Conservation (phyloP, 495 filamentous ascomycete species). For the Talaromyces thailandensis region DNA sequence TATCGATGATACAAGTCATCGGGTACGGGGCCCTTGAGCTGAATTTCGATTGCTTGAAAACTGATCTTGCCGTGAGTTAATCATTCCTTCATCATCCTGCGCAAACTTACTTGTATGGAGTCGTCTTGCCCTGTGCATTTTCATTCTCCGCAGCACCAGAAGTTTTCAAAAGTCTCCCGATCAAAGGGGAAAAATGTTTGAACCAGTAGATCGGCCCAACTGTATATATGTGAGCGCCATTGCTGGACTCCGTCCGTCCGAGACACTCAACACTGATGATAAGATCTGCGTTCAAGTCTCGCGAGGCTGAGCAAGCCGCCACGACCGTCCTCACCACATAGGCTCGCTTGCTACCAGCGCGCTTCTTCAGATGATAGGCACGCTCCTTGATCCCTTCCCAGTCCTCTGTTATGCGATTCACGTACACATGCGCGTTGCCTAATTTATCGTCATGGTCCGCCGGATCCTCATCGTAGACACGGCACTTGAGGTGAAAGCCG, state of each 20-base stretch:
- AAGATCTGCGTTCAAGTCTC: slow-evolving; percentile 51
- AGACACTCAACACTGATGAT: slow-evolving; percentile 63
- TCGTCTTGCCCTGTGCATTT: slow-evolving; percentile 42
- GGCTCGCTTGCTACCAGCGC: slow-evolving; percentile 75
- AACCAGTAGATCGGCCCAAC: slow-evolving; percentile 67
- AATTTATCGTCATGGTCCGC: slow-evolving; percentile 81
- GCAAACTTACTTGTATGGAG: slow-evolving; percentile 58
- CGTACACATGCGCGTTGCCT: slow-evolving; percentile 67
- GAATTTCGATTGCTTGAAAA: slow-evolving; percentile 91
- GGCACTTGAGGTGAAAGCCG: slow-evolving; percentile 72
- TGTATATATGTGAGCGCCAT: slow-evolving; percentile 74
- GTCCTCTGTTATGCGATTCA: slow-evolving; percentile 44
- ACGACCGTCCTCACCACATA: slow-evolving; percentile 62
- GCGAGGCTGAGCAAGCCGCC: slow-evolving; percentile 41
- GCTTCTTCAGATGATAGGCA: slow-evolving; percentile 67
- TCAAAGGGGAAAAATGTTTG: slow-evolving; percentile 81
- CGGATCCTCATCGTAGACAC: slow-evolving; percentile 82
- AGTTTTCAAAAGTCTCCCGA: slow-evolving; percentile 70
- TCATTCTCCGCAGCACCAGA: slow-evolving; percentile 50
- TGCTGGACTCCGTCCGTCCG: slow-evolving; percentile 58
- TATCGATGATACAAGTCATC: slow-evolving; percentile 74
- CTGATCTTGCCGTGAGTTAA: slow-evolving; percentile 23
- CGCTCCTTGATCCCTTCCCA: slow-evolving; percentile 62
- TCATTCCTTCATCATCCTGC: background rate
- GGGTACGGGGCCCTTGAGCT: slow-evolving; percentile 76